Conservation (phyloP, 2,329 filamentous ascomycete genomes). For the Mariannaea elegans region DNA sequence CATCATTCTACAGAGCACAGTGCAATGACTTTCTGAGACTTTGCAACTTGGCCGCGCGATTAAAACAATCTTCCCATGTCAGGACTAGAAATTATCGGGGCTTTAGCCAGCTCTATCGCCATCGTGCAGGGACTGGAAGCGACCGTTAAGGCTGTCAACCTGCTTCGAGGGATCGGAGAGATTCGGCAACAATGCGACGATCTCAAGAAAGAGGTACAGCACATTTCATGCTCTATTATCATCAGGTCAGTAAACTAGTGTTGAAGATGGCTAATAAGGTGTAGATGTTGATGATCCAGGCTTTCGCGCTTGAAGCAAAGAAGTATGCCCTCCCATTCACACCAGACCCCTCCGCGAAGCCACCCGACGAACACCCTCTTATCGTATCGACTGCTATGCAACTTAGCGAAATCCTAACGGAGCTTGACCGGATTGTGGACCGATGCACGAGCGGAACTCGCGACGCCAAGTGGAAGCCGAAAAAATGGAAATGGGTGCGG, state of each 20-base stretch:
- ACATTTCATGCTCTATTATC: no score
- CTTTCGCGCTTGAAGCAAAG: background rate
- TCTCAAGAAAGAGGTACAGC: background rate
- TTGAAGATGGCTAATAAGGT: background rate
- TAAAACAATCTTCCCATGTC: no score
- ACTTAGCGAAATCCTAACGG: background rate
- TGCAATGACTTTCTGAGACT: no score
- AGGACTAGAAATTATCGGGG: background rate
- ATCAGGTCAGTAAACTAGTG: no score
- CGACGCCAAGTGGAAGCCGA: background rate
- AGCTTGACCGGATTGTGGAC: background rate
- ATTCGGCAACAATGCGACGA: constrained; percentile 3
- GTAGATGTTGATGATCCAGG: background rate
- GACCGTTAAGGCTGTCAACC: background rate
- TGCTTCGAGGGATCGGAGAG: background rate
- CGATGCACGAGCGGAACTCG: constrained; percentile 1
- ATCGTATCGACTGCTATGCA: background rate
- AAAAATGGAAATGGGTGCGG: constrained; percentile 22
- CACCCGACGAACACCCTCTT: background rate
- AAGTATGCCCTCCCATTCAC: background rate
- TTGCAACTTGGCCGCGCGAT: no score
- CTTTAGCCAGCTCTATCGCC: background rate
- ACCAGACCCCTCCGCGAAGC: background rate
- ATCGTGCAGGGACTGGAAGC: background rate
- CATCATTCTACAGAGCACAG: no score